A percentile compares a stretch with the other conserved stretches of the same genome.
These are phyloP conservation scores for Neonectria neomacrospora DNA, from an alignment of 2,329 filamentous ascomycete species.

Conservation along the genomic window DNA sequence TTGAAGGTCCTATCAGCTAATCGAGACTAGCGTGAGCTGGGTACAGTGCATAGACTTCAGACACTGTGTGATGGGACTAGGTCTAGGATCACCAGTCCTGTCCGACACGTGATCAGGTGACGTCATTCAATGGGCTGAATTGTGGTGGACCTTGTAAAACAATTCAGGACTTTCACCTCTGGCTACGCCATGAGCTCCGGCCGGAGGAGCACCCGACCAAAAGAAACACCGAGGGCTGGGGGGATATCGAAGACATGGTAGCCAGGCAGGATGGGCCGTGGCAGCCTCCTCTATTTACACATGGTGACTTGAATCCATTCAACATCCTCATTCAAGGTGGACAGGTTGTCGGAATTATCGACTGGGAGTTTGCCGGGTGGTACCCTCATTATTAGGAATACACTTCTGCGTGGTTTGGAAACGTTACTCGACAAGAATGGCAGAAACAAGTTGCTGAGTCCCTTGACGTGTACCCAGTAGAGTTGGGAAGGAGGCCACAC, in stretches of 20 bases:
- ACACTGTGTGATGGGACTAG: too few relatives aligned
- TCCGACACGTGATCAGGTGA: too few relatives aligned
- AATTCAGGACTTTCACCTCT: constrained; percentile 47
- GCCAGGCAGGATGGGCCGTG: constrained; percentile 49
- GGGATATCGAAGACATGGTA: constrained; percentile 48
- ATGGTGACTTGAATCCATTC: constrained; percentile 55
- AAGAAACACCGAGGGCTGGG: constrained; percentile 37
- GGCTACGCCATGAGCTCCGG: constrained; percentile 44
- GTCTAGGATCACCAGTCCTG: too few relatives aligned
- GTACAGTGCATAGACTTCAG: too few relatives aligned
- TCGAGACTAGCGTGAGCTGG: too few relatives aligned
- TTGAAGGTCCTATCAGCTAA: too few relatives aligned
- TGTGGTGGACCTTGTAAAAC: constrained; percentile 49
- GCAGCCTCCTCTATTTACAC: constrained; percentile 55
- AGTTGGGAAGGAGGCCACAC: constrained; percentile 54
- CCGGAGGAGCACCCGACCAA: constrained; percentile 33
- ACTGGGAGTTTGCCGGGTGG: constrained; percentile 50
- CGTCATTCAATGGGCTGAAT: too few relatives aligned
- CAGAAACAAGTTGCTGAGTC: constrained; percentile 48
- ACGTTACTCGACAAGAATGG: constrained; percentile 39
- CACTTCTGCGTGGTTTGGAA: constrained; percentile 38
- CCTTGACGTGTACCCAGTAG: constrained; percentile 50
- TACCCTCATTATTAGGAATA: constrained; percentile 51
- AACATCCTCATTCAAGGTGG: constrained; percentile 57
- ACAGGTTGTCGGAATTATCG: constrained; percentile 54